Conservation (phyloP, 176 grass and related monocot genomes). For the Bolboschoenus planiculmis region DNA sequence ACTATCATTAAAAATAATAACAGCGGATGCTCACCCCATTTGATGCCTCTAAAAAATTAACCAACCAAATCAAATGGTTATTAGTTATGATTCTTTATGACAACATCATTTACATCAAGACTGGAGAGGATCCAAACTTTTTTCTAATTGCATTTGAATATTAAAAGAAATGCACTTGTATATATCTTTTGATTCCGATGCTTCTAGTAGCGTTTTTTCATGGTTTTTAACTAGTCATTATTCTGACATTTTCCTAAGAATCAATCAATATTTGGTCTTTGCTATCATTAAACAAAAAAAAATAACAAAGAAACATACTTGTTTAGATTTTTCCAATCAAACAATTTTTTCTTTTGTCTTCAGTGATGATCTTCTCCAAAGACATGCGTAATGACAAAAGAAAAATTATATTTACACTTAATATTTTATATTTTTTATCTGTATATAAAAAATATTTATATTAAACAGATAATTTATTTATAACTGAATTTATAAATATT, state of each 20-base stretch:
- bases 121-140: background rate
- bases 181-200: background rate
- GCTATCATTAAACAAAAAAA: background rate
- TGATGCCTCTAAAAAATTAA: background rate
- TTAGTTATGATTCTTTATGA: too few relatives aligned
- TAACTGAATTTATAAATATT: too few relatives aligned
- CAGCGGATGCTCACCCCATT: too few relatives aligned
- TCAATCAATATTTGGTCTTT: background rate
- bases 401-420: too few relatives aligned
- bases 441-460: too few relatives aligned
- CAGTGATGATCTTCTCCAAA: background rate
- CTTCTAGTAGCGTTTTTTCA: background rate
- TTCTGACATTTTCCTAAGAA: background rate
- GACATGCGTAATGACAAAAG: background rate
- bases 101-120: background rate
- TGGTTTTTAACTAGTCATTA: background rate
- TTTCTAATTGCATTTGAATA: constrained; percentile 5
- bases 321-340: background rate
- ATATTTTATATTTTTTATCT: too few relatives aligned
- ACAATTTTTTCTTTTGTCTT: background rate
- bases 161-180: background rate
- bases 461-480: too few relatives aligned
- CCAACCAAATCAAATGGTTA: too few relatives aligned
- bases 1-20: too few relatives aligned
- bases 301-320: background rate